Conservation (phyloP, 257 asterid genomes). For the Leptodermis oblonga region DNA sequence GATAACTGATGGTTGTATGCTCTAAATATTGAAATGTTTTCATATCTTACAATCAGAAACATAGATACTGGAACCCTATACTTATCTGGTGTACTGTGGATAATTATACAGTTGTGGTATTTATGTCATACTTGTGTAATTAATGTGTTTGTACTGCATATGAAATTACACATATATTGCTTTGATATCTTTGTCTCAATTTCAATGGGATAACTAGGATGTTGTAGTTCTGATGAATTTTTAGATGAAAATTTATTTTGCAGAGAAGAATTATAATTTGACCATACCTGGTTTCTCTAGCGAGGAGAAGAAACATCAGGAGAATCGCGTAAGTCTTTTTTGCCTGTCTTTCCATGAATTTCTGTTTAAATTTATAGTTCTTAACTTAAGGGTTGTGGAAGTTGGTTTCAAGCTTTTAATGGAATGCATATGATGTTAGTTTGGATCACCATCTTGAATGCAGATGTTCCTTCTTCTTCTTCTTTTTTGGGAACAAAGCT, state of each 20-base stretch:
- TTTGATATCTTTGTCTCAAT: not conserved
- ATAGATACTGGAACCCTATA: not conserved
- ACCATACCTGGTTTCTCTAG: conserved; percentile 83
- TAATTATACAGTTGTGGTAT: not conserved
- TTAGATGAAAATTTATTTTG: conserved; percentile 25
- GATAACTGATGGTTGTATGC: not conserved
- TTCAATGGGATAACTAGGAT: not conserved
- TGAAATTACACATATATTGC: not conserved
- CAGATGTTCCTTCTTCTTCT: not conserved
- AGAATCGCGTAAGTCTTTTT: conserved; percentile 49
- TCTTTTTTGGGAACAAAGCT: not conserved
- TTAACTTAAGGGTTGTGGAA: too few species aligned
- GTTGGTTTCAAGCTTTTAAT: not conserved
- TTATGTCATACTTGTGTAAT: not conserved
- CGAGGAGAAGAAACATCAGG: conserved; percentile 55
- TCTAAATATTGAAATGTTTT: not conserved
- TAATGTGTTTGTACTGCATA: not conserved
- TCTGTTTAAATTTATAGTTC: not conserved
- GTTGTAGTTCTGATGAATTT: not conserved
- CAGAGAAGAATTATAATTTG: conserved; percentile 91
- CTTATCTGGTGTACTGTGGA: not conserved
- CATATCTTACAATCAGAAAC: not conserved
- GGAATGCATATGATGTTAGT: not conserved
- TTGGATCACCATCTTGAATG: not conserved
- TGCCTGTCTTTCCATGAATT: not conserved